Conservation (phyloP, 2,329 filamentous ascomycete genomes). For the Phyllosticta capitalensis region DNA sequence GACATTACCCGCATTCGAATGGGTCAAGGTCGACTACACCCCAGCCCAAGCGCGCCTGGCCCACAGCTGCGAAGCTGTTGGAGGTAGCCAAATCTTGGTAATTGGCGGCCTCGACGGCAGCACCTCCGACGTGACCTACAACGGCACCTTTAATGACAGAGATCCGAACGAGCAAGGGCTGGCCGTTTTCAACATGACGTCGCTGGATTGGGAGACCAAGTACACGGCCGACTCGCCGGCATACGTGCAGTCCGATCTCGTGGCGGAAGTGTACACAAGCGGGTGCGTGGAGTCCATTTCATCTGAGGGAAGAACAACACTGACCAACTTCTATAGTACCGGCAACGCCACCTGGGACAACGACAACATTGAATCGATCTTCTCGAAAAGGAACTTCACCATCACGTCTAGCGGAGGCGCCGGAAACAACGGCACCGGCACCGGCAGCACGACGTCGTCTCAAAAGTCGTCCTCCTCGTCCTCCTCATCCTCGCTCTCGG, state of each 20-base stretch:
- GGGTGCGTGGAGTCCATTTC: neutral
- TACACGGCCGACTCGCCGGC: neutral
- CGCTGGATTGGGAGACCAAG: neutral
- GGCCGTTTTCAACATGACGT: conserved; percentile 5
- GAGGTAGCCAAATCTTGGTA: conserved; percentile 10
- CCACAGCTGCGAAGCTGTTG: conserved; percentile 11
- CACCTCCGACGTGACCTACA: neutral
- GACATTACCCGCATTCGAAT: conserved; percentile 11
- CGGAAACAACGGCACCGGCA: neutral
- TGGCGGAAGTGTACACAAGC: neutral
- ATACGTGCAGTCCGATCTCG: neutral
- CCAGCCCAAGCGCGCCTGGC: conserved; percentile 1
- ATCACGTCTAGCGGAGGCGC: neutral
- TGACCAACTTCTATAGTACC: neutral
- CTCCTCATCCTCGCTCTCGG: neutral
- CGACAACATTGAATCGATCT: neutral
- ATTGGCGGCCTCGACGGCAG: conserved; percentile 8
- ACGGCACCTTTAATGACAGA: neutral
- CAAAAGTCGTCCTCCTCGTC: neutral
- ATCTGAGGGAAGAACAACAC: neutral
- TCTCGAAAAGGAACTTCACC: conserved; percentile 1
- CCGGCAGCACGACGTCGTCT: neutral
- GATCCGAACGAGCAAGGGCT: conserved; percentile 6
- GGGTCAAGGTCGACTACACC: conserved; percentile 8
- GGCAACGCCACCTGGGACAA: neutral